Evolutionary conservation across 2,329 filamentous ascomycete genomes (phyloP), one percentile per base, ranked within the genome.

Genomic region (Penicillium sp.): DNA sequence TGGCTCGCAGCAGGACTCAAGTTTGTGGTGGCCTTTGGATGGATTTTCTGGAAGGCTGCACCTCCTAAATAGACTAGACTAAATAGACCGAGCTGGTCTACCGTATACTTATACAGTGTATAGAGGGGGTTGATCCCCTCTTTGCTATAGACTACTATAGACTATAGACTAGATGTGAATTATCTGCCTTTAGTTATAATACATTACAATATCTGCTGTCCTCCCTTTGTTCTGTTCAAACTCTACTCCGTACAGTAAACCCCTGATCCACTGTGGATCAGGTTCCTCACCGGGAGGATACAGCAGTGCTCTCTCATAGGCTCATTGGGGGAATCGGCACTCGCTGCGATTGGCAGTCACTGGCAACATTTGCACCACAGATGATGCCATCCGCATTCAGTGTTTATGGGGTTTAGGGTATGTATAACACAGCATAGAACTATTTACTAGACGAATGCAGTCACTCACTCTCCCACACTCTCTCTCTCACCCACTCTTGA

Each of bases 1-100:
- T 79, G 75, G 76, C 65, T 77, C 52, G 71, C 74, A 5, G 73
- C 72, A 3, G 74, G 69, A 2, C 55, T 76, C 36, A 79, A 79
- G 65, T 59, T 72, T 21, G 55, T 66, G 33, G 71, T 76, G 49
- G 67, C 67, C 2, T 46, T 71, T 44, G 67, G 49, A 10, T 79
- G 74, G 71, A 58, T 71, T 51, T 66, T 73, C 34, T 79, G 76
- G 76, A 68, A 62, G 61, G 61, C 56, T 10, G 60, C 60, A 2
- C 42, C 51, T 3, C 47, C 58, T 0, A 65, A 64, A 58, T 64
- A 65, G 52, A 60, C 5, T n/a, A n/a, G 8, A 24, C 8, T 6
- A 13, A 14, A n/a, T 14, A n/a, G 37, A 16, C 11, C 18, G 11
- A 11, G 9, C 29, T n/a, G 29, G 29, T 31, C 7, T 28, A 28